Conservation (phyloP, 139 green algal species). For the Mesotaenium endlicherianum region DNA sequence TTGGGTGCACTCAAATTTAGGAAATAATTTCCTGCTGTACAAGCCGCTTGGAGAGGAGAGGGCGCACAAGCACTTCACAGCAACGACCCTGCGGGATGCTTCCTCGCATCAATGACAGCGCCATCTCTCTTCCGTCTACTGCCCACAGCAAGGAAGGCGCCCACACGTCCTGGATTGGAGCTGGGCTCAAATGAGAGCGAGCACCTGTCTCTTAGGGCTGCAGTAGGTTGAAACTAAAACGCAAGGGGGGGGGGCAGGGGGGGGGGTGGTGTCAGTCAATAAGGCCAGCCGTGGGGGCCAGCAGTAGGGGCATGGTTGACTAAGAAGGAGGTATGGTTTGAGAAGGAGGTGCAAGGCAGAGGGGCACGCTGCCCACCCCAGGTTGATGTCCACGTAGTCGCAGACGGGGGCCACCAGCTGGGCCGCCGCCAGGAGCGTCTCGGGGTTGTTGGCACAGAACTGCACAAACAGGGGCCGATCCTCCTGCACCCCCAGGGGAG, state of each 20-base stretch:
- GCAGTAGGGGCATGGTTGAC: background rate
- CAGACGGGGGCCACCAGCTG: constrained; percentile 54
- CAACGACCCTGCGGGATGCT: too few species aligned
- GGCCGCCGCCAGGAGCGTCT: constrained; percentile 77
- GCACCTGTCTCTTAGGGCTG: too few species aligned
- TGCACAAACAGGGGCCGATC: constrained; percentile 90
- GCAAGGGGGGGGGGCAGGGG: background rate
- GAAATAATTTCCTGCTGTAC: too few species aligned
- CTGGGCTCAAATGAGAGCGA: too few species aligned
- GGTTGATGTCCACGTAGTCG: constrained; percentile 95
- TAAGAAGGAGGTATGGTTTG: background rate
- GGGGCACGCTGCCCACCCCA: constrained; percentile 72
- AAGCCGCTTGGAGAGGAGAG: too few species aligned
- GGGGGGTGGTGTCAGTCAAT: background rate
- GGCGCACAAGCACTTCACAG: too few species aligned
- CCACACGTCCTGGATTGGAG: too few species aligned
- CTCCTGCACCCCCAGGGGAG: too few species aligned
- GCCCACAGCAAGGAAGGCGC: too few species aligned
- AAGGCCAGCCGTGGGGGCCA: background rate
- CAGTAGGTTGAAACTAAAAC: background rate
- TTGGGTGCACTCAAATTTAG: too few species aligned
- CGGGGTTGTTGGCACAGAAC: constrained; percentile 96
- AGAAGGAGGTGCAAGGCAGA: background rate
- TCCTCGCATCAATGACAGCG: too few species aligned
- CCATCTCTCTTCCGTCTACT: too few species aligned